Base-by-base conservation (phyloP, 345 rosid genomes). In the Salix udensis region DNA sequence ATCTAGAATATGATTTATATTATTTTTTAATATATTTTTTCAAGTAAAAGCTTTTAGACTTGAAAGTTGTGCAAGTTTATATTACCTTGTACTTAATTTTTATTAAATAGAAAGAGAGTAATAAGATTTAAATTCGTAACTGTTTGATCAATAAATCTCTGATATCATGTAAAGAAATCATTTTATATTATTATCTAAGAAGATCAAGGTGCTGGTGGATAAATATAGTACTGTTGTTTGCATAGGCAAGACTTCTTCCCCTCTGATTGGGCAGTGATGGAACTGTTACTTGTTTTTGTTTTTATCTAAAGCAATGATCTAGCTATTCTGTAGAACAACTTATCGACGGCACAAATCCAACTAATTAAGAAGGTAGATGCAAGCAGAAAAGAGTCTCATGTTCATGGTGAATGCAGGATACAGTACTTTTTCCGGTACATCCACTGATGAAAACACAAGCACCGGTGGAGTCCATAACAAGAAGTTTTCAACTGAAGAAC, bases 181-280 rank as follows among this genome's bases (percentile, higher is more conserved):
- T 31, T 31, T 31, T 31, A 2, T 30, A 30, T 30, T 2, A 30
- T 30, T 30, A 30, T 31, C 34, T 31, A 34, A 34, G 36, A 4
- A 34, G 36, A 34, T 39, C 42, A 39, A 1, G 44, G 13, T 10
- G 44, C 13, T 9, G 11, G 44, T 8, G 12, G 44, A 40, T 40
- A 40, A 8, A 9, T 40, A 40, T 9, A 40, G 12, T 9, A 11
- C 2, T 10, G 44, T 10, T 81, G 44, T 68, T 77, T 37, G 90
- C 91, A 82, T 85, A 64, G 87, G 85, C 72, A 73, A 84, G 15
- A 40, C 44, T 40, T 40, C 13, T 55, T 24, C 62, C 4, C 24
- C 62, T 8, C 26, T 62, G 86, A 83, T 84, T 86, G 5, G 71
- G 53, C 15, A 23, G 85, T 2, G 6, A 44, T 4, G 84, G 78